A percentile compares a stretch with the other conserved stretches of the same genome.
Evolutionary conservation across 2,329 filamentous ascomycete species (phyloP).

Genomic region (Aspergillus transmontanensis): DNA sequence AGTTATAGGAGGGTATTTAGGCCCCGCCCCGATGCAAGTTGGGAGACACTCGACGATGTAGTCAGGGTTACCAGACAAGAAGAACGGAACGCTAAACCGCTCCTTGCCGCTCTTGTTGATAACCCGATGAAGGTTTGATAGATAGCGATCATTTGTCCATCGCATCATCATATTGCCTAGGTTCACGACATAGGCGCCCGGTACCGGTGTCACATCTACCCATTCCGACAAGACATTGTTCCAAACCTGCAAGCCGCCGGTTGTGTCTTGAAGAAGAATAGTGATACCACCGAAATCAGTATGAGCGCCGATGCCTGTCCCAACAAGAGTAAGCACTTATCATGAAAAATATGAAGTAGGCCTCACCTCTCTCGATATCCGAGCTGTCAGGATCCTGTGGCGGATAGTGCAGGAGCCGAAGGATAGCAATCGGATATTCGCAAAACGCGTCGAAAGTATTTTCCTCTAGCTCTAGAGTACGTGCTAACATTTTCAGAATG

Average conservation of each 20-base stretch:
- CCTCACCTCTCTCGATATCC: slow-evolving; percentile 19
- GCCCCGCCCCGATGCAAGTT: slow-evolving; percentile 13
- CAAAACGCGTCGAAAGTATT: slow-evolving; percentile 27
- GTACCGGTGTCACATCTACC: slow-evolving; percentile 27
- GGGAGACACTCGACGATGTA: slow-evolving; percentile 27
- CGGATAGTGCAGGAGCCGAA: slow-evolving; percentile 33
- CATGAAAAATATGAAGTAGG: neutral
- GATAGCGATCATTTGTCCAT: slow-evolving; percentile 32
- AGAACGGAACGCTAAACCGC: slow-evolving; percentile 31
- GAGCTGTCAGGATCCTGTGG: slow-evolving; percentile 24
- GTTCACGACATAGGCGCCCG: slow-evolving; percentile 33
- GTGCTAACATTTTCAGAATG: neutral
- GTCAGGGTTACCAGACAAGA: slow-evolving; percentile 31
- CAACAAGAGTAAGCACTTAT: neutral
- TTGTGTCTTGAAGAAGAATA: slow-evolving; percentile 33
- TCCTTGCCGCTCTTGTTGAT: slow-evolving; percentile 30
- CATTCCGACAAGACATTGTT: slow-evolving; percentile 24
- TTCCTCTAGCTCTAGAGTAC: neutral
- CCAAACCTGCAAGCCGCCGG: slow-evolving; percentile 32
- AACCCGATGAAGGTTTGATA: slow-evolving; percentile 32
- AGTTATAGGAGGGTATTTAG: slow-evolving; percentile 27
- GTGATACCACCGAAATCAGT: slow-evolving; percentile 38
- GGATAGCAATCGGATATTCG: slow-evolving; percentile 27
- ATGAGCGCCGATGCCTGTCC: slow-evolving; percentile 32
- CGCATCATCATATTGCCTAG: slow-evolving; percentile 34